Evolutionary conservation across 805 yeast species (phyloP), one percentile per base, ranked within the genome.

Genomic region (Millerozyma acaciae): DNA sequence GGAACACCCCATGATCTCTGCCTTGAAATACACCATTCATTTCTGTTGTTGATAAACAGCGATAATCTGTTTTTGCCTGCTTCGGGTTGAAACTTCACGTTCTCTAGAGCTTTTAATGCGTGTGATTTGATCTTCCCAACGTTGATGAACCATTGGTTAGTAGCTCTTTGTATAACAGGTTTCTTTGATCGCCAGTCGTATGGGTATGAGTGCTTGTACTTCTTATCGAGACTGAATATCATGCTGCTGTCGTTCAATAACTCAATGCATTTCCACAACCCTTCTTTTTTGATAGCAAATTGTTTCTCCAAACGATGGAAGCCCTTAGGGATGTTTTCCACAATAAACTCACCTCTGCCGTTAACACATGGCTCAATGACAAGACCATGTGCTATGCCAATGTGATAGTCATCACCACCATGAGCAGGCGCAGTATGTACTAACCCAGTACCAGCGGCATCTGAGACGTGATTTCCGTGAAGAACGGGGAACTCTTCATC

Each of bases 1-100:
- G 98, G 98, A 21, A 93, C 97, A 28, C 99, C 99, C 99, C 99
- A 93, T 13, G 76, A 70, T 44, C 99, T 76, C 55, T 93, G 99
- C 48, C 99, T 70, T 2, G 97, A 89, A 20, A 93, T 88, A 60
- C 98, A 93, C 99, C 99, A 93, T 52, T 93, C 98, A 42, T 78
- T 77, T 59, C 98, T 75, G 31, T 80, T 78, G 14, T 64, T 67
- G 18, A 88, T 72, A 51, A 90, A 93, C 9, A 94, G 75, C 2
- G 67, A 47, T 21, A 93, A 68, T 41, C 97, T 70, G 32, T 75
- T 80, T 19, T 63, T 62, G 2, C 97, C 97, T 8, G 75, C 60
- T 29, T 70, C 76, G 0, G 98, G 98, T 30, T 67, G 61, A 50
- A 93, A 93, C 13, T 69, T 56, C 4, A 90, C 96, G 2, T 61